Evolutionary conservation across 768 basidiomycete species (phyloP).

Genomic region (Lactifluus piperatus): DNA sequence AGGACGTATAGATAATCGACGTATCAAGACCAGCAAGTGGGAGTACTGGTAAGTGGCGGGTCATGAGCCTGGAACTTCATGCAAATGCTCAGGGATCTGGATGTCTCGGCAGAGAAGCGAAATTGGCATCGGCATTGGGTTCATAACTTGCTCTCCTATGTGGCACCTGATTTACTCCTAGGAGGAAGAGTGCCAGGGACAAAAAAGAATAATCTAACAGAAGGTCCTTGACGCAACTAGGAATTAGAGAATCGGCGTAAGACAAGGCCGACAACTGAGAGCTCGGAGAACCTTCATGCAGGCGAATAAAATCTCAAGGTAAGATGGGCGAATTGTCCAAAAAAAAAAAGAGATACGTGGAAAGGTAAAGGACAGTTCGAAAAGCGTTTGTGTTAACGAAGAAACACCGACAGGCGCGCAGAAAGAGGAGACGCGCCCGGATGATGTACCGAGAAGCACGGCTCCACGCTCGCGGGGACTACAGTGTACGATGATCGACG

Average conservation of each 20-base stretch:
- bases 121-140: not conserved
- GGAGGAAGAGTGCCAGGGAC: not conserved
- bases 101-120: no score
- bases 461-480: slow-evolving; percentile 5
- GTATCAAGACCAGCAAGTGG: not conserved
- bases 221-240: not conserved
- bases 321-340: not conserved
- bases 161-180: not conserved
- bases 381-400: not conserved
- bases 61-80: not conserved
- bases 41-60: not conserved
- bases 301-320: not conserved
- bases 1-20: not conserved
- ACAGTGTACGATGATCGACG: slow-evolving; percentile 11
- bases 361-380: not conserved
- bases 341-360: not conserved
- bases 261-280: not conserved
- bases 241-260: not conserved
- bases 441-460: slow-evolving; percentile 18
- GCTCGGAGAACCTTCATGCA: not conserved
- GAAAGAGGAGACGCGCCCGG: not conserved
- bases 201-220: not conserved
- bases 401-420: not conserved
- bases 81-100: not conserved
- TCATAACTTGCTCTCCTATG: not conserved